Conservation (phyloP, 345 rosid genomes). For the Heritiera littoralis region DNA sequence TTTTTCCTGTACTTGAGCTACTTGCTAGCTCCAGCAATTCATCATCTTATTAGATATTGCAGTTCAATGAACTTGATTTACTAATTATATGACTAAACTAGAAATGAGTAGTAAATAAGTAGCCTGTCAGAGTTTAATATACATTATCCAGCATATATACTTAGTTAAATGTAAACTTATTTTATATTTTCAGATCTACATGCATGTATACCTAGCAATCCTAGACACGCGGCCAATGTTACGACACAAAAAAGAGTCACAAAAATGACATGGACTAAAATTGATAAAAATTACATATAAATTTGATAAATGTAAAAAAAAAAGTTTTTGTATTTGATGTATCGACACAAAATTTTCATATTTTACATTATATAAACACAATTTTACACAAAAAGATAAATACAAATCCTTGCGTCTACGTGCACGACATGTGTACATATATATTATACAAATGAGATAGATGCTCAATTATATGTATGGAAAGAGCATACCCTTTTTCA, state of each 20-base stretch:
- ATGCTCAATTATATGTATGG: neutral
- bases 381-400: too few species aligned
- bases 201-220: neutral
- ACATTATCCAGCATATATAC: neutral
- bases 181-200: neutral
- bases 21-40: neutral
- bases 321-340: too few species aligned
- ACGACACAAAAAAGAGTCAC: too few species aligned
- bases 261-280: too few species aligned
- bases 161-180: neutral
- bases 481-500: neutral
- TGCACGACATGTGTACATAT: neutral
- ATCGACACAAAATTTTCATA: too few species aligned
- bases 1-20: neutral
- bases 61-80: too few species aligned
- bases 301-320: too few species aligned
- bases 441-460: neutral
- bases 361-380: too few species aligned
- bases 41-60: neutral
- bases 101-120: neutral
- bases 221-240: too few species aligned
- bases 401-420: too few species aligned
- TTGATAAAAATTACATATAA: too few species aligned
- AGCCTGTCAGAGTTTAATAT: neutral
- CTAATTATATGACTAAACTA: too few species aligned